Evolutionary conservation across 352 stramenopile species (phyloP), one percentile per base, ranked within the genome.

Genomic region (Phytophthora crassamura): DNA sequence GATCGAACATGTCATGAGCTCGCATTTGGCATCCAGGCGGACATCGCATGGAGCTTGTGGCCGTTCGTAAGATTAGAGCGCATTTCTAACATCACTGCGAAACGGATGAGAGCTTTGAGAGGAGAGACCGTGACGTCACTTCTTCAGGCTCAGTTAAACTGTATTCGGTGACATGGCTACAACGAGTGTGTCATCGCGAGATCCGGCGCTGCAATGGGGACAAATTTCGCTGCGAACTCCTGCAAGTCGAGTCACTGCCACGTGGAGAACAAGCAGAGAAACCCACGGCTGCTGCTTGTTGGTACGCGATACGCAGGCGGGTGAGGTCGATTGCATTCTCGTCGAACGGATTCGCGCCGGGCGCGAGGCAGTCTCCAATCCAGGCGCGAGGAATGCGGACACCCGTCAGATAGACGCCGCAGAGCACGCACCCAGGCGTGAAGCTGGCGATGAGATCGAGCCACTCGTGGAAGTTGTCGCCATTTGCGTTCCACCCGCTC

Each of bases 341-440:
- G 52, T 73, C 63, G 46, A 76, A 76, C 14, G 68, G 63, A 14
- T 73, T 73, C 11, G 64, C 68, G 10, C 68, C 68, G 16, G 68
- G 63, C 7, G 63, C 68, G 20, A 75, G 62, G 20, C 38, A 50
- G 20, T 59, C 46, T 3, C 28, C 50, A 22, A 63, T 68, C 52
- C 42, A 69, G 1, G 35, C 22, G 16, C 49, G 36, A 2, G 57
- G 61, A 18, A 72, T 71, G 18, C 62, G 50, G 28, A 69, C 43
- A 38, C 69, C 58, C 20, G 54, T 72, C 47, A 76, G 20, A 20
- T 69, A 76, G 18, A 73, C 63, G 10, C 68, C 68, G 18, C 62
- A 76, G 20, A 76, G 48, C 25, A 76, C 63, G 6, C 64, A 54
- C 5, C 42, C 41, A 5, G 43, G 9, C 3, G 68, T 69, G 42